Evolutionary conservation across 2,329 filamentous ascomycete genomes (phyloP), one percentile per base, ranked within the genome.

Genomic region (Claviceps pazoutovae): DNA sequence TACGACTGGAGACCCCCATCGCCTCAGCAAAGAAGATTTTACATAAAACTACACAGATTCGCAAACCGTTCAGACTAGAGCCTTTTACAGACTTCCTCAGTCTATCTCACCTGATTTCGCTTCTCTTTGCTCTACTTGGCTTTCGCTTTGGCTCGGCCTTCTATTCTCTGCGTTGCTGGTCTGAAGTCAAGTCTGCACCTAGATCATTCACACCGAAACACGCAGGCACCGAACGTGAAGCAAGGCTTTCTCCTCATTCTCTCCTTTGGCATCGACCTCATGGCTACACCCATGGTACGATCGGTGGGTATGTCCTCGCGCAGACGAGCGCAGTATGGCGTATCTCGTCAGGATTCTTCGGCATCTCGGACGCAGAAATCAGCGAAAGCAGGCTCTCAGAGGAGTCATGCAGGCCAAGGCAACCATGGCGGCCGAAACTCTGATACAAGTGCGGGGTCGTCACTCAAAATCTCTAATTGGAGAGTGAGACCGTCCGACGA

Each of bases 401-500:
- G 42, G 14, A 23, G n/a, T 36, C 37, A 49, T 23, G 5, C 41
- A 17, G 45, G 16, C 17, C 42, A 45, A 23, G 48, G 51, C n/a
- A 23, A 13, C 14, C 19, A 44, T 6, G n/a, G 43, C 14, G 19
- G 9, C 36, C 49, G 43, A 19, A 23, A 5, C 11, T 44, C 41
- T 13, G 50, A 48, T 9, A 11, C 30, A 1, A 37, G 9, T 19
- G 8, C 37, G 21, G 48, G 37, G 2, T 46, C 48, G 17, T 49
- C 50, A 13, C 52, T 54, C 21, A 51, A 50, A 8, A 19, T 52
- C 30, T 38, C 49, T 16, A 52, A 54, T 19, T 54, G 53, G 53
- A 45, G 53, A 38, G 41, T 16, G 17, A 51, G 53, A 46, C 47
- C 42, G 16, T 41, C 46, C 16, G 51, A 52, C 36, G 47, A 46